phyloP scores from a whole-genome alignment of 805 yeast genomes.

The Grigorovia jiainica region DNA sequence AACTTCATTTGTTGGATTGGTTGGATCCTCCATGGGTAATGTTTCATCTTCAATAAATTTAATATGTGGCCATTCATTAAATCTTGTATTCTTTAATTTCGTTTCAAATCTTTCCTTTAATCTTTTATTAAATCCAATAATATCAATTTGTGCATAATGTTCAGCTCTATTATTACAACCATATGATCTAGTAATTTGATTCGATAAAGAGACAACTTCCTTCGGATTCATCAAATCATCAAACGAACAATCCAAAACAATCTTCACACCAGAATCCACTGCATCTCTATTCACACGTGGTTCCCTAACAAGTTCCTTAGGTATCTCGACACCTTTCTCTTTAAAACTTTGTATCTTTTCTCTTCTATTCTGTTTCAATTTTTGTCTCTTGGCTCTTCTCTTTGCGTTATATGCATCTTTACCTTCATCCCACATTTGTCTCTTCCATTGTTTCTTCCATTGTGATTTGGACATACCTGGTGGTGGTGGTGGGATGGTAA shows the following conservation, averaged over 20 bases:
- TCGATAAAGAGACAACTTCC: conserved; percentile 57
- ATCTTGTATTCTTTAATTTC: conserved; percentile 42
- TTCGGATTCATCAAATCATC: conserved; percentile 82
- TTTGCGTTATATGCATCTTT: conserved; percentile 50
- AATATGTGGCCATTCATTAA: conserved; percentile 60
- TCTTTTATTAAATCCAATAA: conserved; percentile 58
- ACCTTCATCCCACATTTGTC: conserved; percentile 48
- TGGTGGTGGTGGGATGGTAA: conserved; percentile 40
- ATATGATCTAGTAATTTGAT: conserved; percentile 76
- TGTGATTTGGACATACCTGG: conserved; percentile 82
- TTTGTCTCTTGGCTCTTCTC: conserved; percentile 47
- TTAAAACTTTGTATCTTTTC: conserved; percentile 28
- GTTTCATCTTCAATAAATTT: conserved; percentile 35
- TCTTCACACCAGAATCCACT: conserved; percentile 36
- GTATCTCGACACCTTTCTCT: conserved; percentile 33
- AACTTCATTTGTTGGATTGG: conserved; percentile 31
- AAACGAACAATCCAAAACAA: conserved; percentile 83
- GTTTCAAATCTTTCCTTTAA: conserved; percentile 61
- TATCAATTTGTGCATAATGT: conserved; percentile 46
- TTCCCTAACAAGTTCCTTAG: conserved; percentile 31
- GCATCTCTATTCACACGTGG: conserved; percentile 36
- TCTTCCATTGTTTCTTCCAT: conserved; percentile 66
- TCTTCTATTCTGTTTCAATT: conserved; percentile 33
- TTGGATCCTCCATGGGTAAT: conserved; percentile 22
- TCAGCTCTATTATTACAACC: conserved; percentile 60